These are phyloP conservation scores for Aspergillus thermomutatus DNA, from an alignment of 2,329 filamentous ascomycete species.

Conservation along the genomic window DNA sequence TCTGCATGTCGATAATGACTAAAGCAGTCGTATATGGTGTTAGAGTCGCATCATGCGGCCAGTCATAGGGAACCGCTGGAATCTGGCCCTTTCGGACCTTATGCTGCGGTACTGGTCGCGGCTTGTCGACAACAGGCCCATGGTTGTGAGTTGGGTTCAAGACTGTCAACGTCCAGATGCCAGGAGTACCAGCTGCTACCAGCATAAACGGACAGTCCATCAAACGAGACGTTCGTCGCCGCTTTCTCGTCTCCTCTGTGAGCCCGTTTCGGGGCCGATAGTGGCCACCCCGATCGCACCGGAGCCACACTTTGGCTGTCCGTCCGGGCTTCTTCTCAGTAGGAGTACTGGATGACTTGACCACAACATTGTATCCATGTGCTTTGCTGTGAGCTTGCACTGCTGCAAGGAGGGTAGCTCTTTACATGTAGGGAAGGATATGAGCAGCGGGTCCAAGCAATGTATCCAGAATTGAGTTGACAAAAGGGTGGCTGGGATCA, in stretches of 20 bases:
- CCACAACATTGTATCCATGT: constrained; percentile 44
- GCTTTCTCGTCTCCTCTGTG: constrained; percentile 44
- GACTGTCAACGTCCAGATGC: constrained; percentile 43
- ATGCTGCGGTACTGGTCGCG: constrained; percentile 39
- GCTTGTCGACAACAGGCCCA: constrained; percentile 40
- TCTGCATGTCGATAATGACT: constrained; percentile 49
- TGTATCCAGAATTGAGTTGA: constrained; percentile 4
- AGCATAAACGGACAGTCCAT: constrained; percentile 47
- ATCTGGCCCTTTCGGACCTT: constrained; percentile 45
- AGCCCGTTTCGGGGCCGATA: constrained; percentile 45
- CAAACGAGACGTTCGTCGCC: constrained; percentile 41
- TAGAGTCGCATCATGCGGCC: constrained; percentile 46
- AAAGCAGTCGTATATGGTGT: constrained; percentile 45
- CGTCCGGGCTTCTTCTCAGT: constrained; percentile 45
- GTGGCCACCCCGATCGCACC: constrained; percentile 44
- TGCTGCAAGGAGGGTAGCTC: constrained; percentile 36
- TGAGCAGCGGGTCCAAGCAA: not conserved
- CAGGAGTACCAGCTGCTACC: constrained; percentile 41
- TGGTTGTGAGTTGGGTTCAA: constrained; percentile 43
- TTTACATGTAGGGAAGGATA: constrained; percentile 10
- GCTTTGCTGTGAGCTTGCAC: constrained; percentile 42
- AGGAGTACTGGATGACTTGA: constrained; percentile 45
- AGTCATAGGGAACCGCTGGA: constrained; percentile 41
- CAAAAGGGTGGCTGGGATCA: not conserved
- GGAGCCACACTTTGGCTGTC: constrained; percentile 44